Base-by-base conservation (phyloP, 2,329 filamentous ascomycete species). In the Macrophomina pseudophaseolina region DNA sequence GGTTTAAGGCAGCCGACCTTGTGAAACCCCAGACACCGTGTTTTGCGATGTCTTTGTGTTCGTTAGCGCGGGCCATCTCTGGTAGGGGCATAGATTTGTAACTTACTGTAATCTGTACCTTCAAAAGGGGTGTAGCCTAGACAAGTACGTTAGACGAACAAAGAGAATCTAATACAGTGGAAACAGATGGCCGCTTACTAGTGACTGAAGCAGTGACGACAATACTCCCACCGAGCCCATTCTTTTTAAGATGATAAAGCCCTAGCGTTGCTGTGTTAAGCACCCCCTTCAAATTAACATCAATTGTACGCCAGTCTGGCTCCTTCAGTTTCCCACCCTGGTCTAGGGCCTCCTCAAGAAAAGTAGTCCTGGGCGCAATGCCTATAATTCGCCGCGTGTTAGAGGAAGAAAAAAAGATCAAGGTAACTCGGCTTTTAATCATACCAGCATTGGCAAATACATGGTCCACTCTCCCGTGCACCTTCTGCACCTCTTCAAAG, bases 251-350 rank as follows among this genome's bases (percentile, higher is more conserved):
- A 68, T 85, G 82, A 70, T 85, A 79, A 14, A 82, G 74, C 4
- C 79, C 85, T 0, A 87, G 76, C 0, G 79, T 80, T 11, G 78
- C 74, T 0, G 85, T 87, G 70, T 86, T 83, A 12, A 87, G 76
- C 0, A 83, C 79, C 2, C 82, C 82, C 51, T 79, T 80, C 40
- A 86, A 70, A 68, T 84, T 86, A 52, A 87, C 74, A 18, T 87
- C 82, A 18, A 75, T 64, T 0, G 72, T 74, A 5, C 69, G 65
- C 28, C 75, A 67, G 8, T 70, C 71, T 6, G 75, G 75, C 2
- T 73, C 69, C 2, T 72, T 63, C 3, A 75, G 63, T 28, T 76
- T 70, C 1, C 75, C 75, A 30, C 74, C 71, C 38, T 71, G 68
- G 38, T 77, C 73, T 1, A 64, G 65, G 2, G 73, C 71, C 6